A percentile compares a stretch with the other conserved stretches of the same genome.
phyloP scores from a whole-genome alignment of 1,139 yeast species.

The Groenewaldozyma sp. region DNA sequence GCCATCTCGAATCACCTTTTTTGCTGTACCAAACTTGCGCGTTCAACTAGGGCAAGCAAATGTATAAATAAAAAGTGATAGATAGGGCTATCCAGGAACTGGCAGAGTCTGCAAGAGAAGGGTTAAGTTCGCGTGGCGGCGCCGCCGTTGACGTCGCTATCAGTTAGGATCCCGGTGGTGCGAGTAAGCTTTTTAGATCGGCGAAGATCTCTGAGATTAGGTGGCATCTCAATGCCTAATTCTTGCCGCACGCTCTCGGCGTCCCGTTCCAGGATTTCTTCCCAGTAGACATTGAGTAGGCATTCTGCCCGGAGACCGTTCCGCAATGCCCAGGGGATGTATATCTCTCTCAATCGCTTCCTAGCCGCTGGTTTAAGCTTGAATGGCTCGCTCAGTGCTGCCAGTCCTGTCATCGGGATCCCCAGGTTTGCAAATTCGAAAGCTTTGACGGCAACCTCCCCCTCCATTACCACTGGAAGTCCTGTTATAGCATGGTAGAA shows the following conservation, averaged over 20 bases:
- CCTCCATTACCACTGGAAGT: constrained; percentile 84
- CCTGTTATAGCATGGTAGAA: constrained; percentile 91
- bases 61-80: no score
- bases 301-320: constrained; percentile 71
- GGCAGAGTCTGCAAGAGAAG: no score
- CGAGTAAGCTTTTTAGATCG: constrained; percentile 16
- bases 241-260: constrained; percentile 60
- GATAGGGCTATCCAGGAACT: no score
- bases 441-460: constrained; percentile 88
- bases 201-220: constrained; percentile 67
- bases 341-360: constrained; percentile 42
- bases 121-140: no score
- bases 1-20: no score
- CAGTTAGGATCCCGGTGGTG: no score
- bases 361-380: constrained; percentile 50
- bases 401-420: constrained; percentile 92
- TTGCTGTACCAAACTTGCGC: no score
- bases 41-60: no score
- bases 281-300: constrained; percentile 90
- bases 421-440: constrained; percentile 90
- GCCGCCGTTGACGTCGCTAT: no score
- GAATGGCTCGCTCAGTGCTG: constrained; percentile 81
- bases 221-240: constrained; percentile 65
- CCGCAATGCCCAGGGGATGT: constrained; percentile 82
- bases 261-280: constrained; percentile 63